Evolutionary conservation across 805 yeast species (phyloP).

Genomic region (Lipomyces orientalis): DNA sequence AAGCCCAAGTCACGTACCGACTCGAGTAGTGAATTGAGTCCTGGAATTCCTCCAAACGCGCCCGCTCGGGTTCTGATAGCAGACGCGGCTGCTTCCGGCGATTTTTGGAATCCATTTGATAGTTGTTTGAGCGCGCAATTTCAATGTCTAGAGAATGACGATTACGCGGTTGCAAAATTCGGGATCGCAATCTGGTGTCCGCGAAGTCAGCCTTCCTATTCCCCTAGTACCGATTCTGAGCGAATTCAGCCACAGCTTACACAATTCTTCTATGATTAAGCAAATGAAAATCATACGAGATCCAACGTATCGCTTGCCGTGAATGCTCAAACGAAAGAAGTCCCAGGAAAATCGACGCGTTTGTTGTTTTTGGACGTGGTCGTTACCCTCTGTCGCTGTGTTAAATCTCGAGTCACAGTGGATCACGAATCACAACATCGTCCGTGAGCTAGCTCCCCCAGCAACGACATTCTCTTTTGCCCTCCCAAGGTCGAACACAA

Average conservation of each 20-base stretch:
- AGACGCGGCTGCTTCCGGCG: constrained; percentile 55
- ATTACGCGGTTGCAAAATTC: not conserved
- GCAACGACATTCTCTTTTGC: not conserved
- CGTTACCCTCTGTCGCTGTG: not conserved
- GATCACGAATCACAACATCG: not conserved
- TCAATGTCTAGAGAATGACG: not conserved
- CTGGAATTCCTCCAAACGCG: constrained; percentile 86
- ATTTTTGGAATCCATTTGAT: constrained; percentile 27
- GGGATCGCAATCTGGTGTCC: not conserved
- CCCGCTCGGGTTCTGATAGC: constrained; percentile 80
- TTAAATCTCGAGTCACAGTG: not conserved
- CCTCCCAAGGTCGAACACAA: not conserved
- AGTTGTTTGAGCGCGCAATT: not conserved
- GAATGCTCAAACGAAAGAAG: not conserved
- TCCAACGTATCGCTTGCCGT: not conserved
- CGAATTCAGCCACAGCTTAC: not conserved
- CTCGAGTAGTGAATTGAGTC: constrained; percentile 95
- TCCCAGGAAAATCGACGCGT: not conserved
- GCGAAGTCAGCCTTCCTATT: not conserved
- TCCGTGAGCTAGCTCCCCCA: not conserved
- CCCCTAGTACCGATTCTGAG: not conserved
- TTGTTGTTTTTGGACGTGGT: not conserved
- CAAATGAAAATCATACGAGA: not conserved
- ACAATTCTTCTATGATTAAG: not conserved
- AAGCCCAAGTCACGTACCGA: constrained; percentile 47